A percentile compares a stretch with the other conserved stretches of the same genome.
Evolutionary conservation across 176 grass and related monocot species (phyloP).

Genomic region (Oryza brachyantha): DNA sequence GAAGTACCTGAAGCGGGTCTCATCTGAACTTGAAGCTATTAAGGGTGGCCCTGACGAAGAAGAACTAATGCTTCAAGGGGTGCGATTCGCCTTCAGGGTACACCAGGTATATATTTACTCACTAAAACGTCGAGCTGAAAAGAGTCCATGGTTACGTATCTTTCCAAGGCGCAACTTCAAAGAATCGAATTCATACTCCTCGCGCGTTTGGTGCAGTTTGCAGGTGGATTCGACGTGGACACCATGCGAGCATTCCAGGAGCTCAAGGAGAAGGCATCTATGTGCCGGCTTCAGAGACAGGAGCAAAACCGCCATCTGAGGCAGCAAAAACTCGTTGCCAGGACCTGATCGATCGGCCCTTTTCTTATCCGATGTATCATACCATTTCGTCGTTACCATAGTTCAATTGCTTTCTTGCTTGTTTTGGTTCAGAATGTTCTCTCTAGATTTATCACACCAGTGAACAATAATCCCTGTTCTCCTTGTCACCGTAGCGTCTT

Average conservation of each 20-base stretch:
- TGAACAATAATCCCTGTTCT: neutral
- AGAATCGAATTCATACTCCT: neutral
- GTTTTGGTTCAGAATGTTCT: neutral
- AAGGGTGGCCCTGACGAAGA: constrained; percentile 75
- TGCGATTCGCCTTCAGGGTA: constrained; percentile 93
- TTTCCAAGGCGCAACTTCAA: neutral
- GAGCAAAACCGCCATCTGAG: constrained; percentile 42
- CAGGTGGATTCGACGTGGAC: constrained; percentile 84
- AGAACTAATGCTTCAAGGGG: constrained; percentile 92
- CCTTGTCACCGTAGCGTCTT: neutral
- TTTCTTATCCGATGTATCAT: neutral
- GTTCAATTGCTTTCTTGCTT: constrained; percentile 23
- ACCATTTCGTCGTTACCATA: constrained; percentile 6
- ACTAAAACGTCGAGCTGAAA: neutral
- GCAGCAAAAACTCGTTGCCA: constrained; percentile 57
- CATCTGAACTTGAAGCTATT: constrained; percentile 67
- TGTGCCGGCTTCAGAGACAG: constrained; percentile 55
- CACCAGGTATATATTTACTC: constrained; percentile 67
- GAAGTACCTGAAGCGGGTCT: constrained; percentile 88
- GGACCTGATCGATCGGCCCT: constrained; percentile 39
- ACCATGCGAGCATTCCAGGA: constrained; percentile 97
- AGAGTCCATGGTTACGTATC: neutral
- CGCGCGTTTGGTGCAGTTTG: constrained; percentile 65
- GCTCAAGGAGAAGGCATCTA: constrained; percentile 87
- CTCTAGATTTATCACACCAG: neutral